These are phyloP conservation scores for Gaultheria prostrata DNA, from an alignment of 148 eudicot species.

Conservation along the genomic window DNA sequence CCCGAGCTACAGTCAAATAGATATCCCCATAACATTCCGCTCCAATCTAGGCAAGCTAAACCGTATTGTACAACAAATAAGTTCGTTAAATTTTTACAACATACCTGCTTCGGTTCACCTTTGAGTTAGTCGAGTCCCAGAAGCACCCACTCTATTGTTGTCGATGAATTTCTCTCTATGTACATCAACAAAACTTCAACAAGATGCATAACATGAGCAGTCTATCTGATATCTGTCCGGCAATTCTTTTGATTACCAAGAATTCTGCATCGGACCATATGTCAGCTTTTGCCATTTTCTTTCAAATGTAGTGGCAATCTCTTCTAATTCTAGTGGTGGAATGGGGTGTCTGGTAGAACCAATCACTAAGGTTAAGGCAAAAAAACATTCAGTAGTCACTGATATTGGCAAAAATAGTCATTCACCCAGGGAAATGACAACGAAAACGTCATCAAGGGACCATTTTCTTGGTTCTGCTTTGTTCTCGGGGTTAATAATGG, in stretches of 20 bases:
- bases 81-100: neutral
- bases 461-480: slow-evolving; percentile 61
- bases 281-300: neutral
- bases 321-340: neutral
- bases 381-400: slow-evolving; percentile 6
- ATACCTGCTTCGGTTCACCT: slow-evolving; percentile 12
- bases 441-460: slow-evolving; percentile 76
- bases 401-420: slow-evolving; percentile 19
- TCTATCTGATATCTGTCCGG: neutral
- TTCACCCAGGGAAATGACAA: slow-evolving; percentile 61
- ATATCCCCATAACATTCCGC: neutral
- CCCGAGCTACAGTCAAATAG: neutral
- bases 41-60: neutral
- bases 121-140: neutral
- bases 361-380: neutral
- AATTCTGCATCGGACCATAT: neutral
- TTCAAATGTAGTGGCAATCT: neutral
- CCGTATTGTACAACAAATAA: neutral
- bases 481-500: slow-evolving; percentile 64
- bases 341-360: neutral
- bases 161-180: neutral
- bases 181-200: neutral
- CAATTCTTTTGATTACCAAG: slow-evolving; percentile 1
- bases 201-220: neutral
- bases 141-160: neutral